Evolutionary conservation across 2,329 filamentous ascomycete species (phyloP), one percentile per base, ranked within the genome.

Genomic region (Aureobasidium sp.): DNA sequence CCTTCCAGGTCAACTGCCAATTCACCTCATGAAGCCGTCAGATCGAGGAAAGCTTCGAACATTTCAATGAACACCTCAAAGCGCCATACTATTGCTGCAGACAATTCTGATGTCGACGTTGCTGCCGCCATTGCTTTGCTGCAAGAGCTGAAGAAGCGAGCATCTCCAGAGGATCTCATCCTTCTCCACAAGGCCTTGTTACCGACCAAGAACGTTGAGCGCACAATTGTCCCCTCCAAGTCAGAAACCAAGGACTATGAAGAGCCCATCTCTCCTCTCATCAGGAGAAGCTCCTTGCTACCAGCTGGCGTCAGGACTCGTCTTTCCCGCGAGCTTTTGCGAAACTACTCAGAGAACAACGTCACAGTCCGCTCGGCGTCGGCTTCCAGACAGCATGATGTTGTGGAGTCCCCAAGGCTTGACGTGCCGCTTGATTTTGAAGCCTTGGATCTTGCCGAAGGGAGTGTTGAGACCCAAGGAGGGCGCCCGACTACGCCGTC

Each of bases 141-240:
- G 63, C 75, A 80, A 62, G 74, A 80, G 67, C 70, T 80, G 62
- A 78, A 76, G 68, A 79, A 77, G 68, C 78, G 71, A 47, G 78
- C 77, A 1, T 75, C 77, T 6, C 78, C 78, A 1, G 78, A 80
- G 59, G 77, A 80, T 62, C 70, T 80, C 36, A 78, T 77, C 27
- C 76, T 78, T 34, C 64, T 74, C 34, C 73, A 75, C 64, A 67
- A 70, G 62, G 73, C 73, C 12, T 65, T 75, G 25, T 64, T 74
- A 12, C 73, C 73, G 1, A 70, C 68, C 31, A 72, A 69, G 61
- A 67, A 70, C 22, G 67, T 66, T 12, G 67, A 67, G 31, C 58
- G 63, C 0, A 61, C 65, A 1, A 59, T 58, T 14, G 62, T 65
- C 25, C 42, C 45, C n/a, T 39, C 47, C 7, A 51, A 42, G 14